These are phyloP conservation scores for Papiliotrema terrestris DNA, from an alignment of 1,284 basidiomycete species.

Conservation along the genomic window DNA sequence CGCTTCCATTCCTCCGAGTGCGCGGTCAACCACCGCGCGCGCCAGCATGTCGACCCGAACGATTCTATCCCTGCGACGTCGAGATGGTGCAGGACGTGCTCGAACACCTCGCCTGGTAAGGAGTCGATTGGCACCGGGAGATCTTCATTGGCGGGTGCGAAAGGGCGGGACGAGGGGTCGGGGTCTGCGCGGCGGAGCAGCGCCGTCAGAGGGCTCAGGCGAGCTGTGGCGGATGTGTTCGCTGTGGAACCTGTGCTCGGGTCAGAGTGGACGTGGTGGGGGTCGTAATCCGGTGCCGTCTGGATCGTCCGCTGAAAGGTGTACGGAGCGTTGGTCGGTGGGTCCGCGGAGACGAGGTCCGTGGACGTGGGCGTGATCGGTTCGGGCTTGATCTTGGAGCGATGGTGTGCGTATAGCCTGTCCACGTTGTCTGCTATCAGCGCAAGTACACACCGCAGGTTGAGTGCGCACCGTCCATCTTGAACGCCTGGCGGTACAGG, in stretches of 20 bases:
- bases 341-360: slow-evolving; percentile 35
- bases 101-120: slow-evolving; percentile 71
- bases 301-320: slow-evolving; percentile 45
- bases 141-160: slow-evolving; percentile 66
- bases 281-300: slow-evolving; percentile 41
- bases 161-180: slow-evolving; percentile 50
- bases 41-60: slow-evolving; percentile 67
- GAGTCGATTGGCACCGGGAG: slow-evolving; percentile 57
- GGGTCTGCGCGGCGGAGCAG: slow-evolving; percentile 14
- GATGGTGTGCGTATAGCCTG: slow-evolving; percentile 23
- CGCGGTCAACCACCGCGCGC: slow-evolving; percentile 65
- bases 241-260: neutral
- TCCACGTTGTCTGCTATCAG: slow-evolving; percentile 34
- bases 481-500: slow-evolving; percentile 74
- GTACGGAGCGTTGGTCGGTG: slow-evolving; percentile 34
- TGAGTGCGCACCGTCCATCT: slow-evolving; percentile 55
- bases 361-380: slow-evolving; percentile 20
- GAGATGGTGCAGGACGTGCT: slow-evolving; percentile 57
- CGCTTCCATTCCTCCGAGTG: slow-evolving; percentile 63
- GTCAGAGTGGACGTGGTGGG: neutral
- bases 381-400: slow-evolving; percentile 7
- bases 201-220: slow-evolving; percentile 14
- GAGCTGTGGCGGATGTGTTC: neutral
- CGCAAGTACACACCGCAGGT: neutral
- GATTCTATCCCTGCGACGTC: slow-evolving; percentile 69